phyloP scores from a whole-genome alignment of 164 flowering plant genomes.

The Stephania cephalantha region DNA sequence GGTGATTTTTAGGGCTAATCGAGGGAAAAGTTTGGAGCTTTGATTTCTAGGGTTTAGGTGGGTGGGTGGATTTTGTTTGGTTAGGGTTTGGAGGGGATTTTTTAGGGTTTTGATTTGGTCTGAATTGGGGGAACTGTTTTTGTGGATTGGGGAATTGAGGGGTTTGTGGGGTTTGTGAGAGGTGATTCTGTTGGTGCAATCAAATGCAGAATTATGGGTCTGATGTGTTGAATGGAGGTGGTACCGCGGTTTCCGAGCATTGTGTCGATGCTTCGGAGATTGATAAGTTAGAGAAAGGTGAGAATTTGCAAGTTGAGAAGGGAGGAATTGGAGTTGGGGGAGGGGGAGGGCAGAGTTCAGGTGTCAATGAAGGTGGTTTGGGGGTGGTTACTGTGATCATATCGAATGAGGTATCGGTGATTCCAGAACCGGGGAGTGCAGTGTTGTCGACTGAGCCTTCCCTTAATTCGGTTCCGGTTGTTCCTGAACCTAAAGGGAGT shows the following conservation, averaged over 20 bases:
- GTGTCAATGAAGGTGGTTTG: constrained; percentile 6
- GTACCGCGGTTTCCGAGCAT: background rate
- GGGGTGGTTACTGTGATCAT: constrained; percentile 23
- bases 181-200: constrained; percentile 4
- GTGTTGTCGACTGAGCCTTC: constrained; percentile 1
- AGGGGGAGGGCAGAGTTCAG: constrained; percentile 4
- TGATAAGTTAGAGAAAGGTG: constrained; percentile 7
- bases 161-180: background rate
- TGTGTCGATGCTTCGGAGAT: background rate
- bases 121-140: background rate
- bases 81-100: background rate
- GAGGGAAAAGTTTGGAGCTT: background rate
- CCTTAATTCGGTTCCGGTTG: background rate
- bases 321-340: background rate
- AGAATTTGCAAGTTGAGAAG: constrained; percentile 4
- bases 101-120: background rate
- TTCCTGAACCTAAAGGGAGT: constrained; percentile 2
- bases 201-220: constrained; percentile 19
- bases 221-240: background rate
- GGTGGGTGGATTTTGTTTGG: background rate
- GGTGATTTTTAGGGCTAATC: background rate
- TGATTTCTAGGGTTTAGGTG: background rate
- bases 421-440: background rate
- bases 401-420: constrained; percentile 7
- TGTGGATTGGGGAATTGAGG: background rate